phyloP scores from a whole-genome alignment of 768 basidiomycete species.

The Strobilomyces echinocephalus region DNA sequence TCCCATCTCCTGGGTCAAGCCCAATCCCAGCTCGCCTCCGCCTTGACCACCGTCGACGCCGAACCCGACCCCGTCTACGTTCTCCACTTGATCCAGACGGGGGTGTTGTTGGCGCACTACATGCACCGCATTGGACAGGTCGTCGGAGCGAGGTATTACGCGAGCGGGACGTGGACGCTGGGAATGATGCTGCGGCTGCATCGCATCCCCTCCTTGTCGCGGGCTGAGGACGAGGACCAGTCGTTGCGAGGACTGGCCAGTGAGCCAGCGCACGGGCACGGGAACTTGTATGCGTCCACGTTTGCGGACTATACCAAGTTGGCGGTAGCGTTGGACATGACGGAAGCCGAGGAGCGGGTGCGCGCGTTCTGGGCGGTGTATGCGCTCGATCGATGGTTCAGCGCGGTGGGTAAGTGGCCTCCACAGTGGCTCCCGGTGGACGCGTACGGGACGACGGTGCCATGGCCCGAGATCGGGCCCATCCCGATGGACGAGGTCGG shows the following conservation, averaged over 20 bases:
- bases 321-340: constrained; percentile 26
- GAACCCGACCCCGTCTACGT: constrained; percentile 35
- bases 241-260: not conserved
- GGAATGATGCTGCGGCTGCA: constrained; percentile 47
- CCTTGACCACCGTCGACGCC: constrained; percentile 36
- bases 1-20: constrained; percentile 43
- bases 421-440: constrained; percentile 19
- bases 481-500: constrained; percentile 2
- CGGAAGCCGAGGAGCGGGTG: constrained; percentile 36
- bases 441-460: constrained; percentile 33
- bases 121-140: constrained; percentile 56
- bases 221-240: not conserved
- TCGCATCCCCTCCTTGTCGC: constrained; percentile 14
- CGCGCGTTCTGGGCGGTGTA: constrained; percentile 38
- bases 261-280: not conserved
- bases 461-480: constrained; percentile 35
- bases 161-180: constrained; percentile 44
- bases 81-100: constrained; percentile 54
- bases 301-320: constrained; percentile 21
- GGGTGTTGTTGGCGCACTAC: constrained; percentile 62
- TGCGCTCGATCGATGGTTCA: constrained; percentile 32
- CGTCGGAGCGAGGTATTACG: constrained; percentile 57
- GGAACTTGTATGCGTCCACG: not conserved
- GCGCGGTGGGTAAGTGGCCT: constrained; percentile 24
- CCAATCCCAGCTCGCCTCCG: constrained; percentile 43